These are phyloP conservation scores for Piloderma croceum DNA, from an alignment of 768 basidiomycete genomes.

Conservation along the genomic window DNA sequence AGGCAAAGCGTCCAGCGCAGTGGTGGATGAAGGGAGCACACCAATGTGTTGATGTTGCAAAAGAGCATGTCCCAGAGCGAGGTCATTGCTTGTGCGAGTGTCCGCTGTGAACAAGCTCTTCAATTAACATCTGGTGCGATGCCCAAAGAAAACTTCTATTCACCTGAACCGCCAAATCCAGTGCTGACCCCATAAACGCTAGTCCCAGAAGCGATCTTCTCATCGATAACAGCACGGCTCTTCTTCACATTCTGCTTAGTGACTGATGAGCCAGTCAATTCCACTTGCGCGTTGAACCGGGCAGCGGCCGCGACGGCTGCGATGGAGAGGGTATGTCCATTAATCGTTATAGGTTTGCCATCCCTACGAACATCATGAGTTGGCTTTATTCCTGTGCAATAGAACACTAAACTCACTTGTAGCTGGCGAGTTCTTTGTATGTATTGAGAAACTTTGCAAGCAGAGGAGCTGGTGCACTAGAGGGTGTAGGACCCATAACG, in stretches of 20 bases:
- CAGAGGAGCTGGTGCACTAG: slow-evolving; percentile 23
- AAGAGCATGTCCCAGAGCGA: slow-evolving; percentile 58
- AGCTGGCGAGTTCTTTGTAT: slow-evolving; percentile 54
- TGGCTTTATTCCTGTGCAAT: not conserved
- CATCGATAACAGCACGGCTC: slow-evolving; percentile 60
- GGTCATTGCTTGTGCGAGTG: slow-evolving; percentile 62
- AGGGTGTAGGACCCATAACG: no score
- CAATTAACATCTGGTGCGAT: not conserved
- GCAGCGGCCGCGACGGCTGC: slow-evolving; percentile 72
- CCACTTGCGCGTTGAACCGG: slow-evolving; percentile 24
- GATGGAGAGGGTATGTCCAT: slow-evolving; percentile 68
- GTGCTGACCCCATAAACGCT: slow-evolving; percentile 82
- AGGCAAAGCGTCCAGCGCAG: slow-evolving; percentile 46
- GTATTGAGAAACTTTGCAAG: slow-evolving; percentile 54
- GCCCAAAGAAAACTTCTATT: slow-evolving; percentile 4
- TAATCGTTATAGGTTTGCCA: slow-evolving; percentile 58
- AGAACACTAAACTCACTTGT: slow-evolving; percentile 43
- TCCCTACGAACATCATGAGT: slow-evolving; percentile 33
- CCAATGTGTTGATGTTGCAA: slow-evolving; percentile 74
- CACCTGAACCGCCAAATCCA: slow-evolving; percentile 72
- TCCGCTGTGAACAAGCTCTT: slow-evolving; percentile 42
- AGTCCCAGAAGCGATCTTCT: slow-evolving; percentile 60
- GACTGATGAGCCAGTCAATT: slow-evolving; percentile 18
- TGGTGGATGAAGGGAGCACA: slow-evolving; percentile 50
- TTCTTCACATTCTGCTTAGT: slow-evolving; percentile 51